Evolutionary conservation across 352 stramenopile genomes (phyloP).

Genomic region (Phytophthora quininea): DNA sequence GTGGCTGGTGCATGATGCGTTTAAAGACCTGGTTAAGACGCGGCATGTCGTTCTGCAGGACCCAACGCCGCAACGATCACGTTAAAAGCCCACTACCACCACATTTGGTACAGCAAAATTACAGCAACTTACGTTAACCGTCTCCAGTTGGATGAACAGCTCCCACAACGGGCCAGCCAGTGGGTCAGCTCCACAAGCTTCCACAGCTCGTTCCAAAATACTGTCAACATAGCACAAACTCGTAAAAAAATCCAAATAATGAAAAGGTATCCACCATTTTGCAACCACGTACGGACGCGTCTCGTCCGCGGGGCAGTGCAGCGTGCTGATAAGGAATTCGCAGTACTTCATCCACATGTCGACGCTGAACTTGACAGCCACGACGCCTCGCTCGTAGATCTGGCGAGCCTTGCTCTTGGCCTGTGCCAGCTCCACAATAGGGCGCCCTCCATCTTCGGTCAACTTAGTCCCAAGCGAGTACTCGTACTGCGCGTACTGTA

Average conservation of each 20-base stretch:
- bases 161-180: slow-evolving; percentile 78
- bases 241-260: too few species aligned
- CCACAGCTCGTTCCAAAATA: slow-evolving; percentile 58
- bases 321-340: slow-evolving; percentile 73
- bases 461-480: slow-evolving; percentile 46
- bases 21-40: slow-evolving; percentile 84
- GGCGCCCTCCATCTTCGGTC: slow-evolving; percentile 39
- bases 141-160: slow-evolving; percentile 81
- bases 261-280: too few species aligned
- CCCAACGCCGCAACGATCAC: not conserved
- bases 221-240: slow-evolving; percentile 19
- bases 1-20: slow-evolving; percentile 69
- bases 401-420: slow-evolving; percentile 50
- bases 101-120: not conserved
- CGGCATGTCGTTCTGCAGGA: slow-evolving; percentile 78
- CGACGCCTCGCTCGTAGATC: slow-evolving; percentile 76
- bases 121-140: slow-evolving; percentile 58
- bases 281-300: slow-evolving; percentile 50
- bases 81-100: not conserved
- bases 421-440: slow-evolving; percentile 48
- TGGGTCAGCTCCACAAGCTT: slow-evolving; percentile 66
- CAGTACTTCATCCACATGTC: slow-evolving; percentile 90
- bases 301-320: slow-evolving; percentile 66
- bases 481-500: slow-evolving; percentile 78
- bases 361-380: slow-evolving; percentile 68